Evolutionary conservation across 2,329 filamentous ascomycete species (phyloP), one percentile per base, ranked within the genome.

Genomic region (Cladosporium phlei): DNA sequence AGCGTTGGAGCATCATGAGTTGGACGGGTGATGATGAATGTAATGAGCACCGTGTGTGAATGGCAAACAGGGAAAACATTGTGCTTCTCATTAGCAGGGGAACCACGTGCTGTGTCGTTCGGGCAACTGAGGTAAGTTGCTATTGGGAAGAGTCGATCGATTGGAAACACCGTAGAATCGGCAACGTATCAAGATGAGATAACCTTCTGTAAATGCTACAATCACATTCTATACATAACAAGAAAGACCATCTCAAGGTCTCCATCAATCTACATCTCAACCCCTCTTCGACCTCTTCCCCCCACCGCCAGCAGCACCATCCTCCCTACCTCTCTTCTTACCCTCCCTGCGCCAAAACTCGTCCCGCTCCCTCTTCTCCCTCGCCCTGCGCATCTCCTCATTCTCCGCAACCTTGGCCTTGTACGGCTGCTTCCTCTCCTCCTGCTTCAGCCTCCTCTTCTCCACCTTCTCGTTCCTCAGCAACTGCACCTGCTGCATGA

Each of bases 261-360:
- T n/a, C n/a, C n/a, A 22, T n/a, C 6, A 19, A 40, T 21, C 46
- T 53, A 59, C 5, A n/a, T n/a, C n/a, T n/a, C n/a, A n/a, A n/a
- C 45, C 50, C 35, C 54, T 56, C 53, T 55, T 62, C 39, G 52
- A 55, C 52, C 58, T 59, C 55, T 62, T 63, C 24, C 52, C 55
- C 25, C 56, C 59, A 20, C 58, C 60, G 8, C 69, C 71, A 49
- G 68, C 71, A 49, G 68, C 76, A 16, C 71, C 75, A 42, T 72
- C 74, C 16, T 70, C 73, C 55, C 74, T 70, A 25, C 74, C 74
- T 56, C 84, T 74, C 72, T 87, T 88, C 73, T 85, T 87, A 8
- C 93, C 93, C 70, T 98, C 94, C 59, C 82, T 83, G 59, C 82
- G 76, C 93, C 93, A 98, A 64, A 82, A 98, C 59, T 95, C 90